Evolutionary conservation across 2,329 filamentous ascomycete species (phyloP).

Genomic region (Lachnellula subtilissima): DNA sequence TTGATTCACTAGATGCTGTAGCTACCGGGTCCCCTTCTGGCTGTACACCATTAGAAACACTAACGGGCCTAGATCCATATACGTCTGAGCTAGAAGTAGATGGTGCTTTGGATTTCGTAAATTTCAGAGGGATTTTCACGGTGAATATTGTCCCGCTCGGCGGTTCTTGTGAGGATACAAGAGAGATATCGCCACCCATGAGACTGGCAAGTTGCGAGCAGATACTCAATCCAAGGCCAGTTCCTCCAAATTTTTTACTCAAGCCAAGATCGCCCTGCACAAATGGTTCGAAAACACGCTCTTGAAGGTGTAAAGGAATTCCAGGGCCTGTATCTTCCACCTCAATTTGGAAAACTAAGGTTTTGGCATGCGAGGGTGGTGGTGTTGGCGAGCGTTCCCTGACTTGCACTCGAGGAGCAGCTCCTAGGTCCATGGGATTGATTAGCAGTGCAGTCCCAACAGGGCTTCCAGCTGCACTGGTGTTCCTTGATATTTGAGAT

Average conservation of each 20-base stretch:
- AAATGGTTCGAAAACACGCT: conserved; percentile 88
- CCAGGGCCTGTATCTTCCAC: conserved; percentile 85
- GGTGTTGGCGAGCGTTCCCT: conserved; percentile 55
- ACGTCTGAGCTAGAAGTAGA: conserved; percentile 22
- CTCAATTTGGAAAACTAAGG: conserved; percentile 79
- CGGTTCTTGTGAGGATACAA: conserved; percentile 63
- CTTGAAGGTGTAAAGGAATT: conserved; percentile 71
- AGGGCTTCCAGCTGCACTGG: conserved; percentile 26
- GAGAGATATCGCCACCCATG: conserved; percentile 72
- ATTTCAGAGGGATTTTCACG: conserved; percentile 76
- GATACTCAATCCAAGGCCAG: conserved; percentile 82
- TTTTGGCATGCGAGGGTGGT: conserved; percentile 56
- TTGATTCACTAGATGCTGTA: conserved; percentile 11
- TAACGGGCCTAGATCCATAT: conserved; percentile 31
- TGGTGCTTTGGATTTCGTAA: conserved; percentile 59
- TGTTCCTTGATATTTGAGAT: conserved; percentile 44
- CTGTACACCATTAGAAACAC: conserved; percentile 18
- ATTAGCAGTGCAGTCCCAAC: conserved; percentile 53
- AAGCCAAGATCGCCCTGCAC: conserved; percentile 87
- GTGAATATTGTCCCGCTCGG: conserved; percentile 73
- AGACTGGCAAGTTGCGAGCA: conserved; percentile 79
- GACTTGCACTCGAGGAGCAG: conserved; percentile 33
- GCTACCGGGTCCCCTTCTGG: conserved; percentile 6
- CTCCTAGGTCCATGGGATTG: conserved; percentile 50
- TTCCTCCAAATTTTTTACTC: conserved; percentile 86